Conservation (phyloP, 257 asterid species). For the Solanum gandarillasii region DNA sequence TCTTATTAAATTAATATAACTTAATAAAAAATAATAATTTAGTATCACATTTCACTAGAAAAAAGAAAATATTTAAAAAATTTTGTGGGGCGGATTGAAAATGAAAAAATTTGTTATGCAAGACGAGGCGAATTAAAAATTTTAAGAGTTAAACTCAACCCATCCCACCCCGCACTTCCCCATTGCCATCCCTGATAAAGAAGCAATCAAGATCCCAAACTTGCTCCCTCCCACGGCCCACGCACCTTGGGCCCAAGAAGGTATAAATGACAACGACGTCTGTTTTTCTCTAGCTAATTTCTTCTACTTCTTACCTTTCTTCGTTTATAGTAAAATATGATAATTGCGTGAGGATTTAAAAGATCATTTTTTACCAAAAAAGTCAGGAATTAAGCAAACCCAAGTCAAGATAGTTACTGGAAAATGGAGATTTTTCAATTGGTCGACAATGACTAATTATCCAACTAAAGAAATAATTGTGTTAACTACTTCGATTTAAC, state of each 20-base stretch:
- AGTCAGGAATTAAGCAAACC: background rate
- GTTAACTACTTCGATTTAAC: background rate
- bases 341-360: background rate
- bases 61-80: no score
- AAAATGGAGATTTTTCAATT: background rate
- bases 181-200: no score
- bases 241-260: background rate
- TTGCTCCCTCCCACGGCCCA: background rate
- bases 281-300: background rate
- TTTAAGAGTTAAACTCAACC: no score
- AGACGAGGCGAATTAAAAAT: no score
- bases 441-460: background rate
- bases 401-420: background rate
- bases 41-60: background rate
- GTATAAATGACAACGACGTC: background rate
- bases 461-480: background rate
- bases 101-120: no score
- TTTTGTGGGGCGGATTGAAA: rapidly evolving
- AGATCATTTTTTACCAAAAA: background rate
- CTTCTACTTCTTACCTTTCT: background rate
- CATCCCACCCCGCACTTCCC: no score
- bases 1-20: background rate
- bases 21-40: no score
- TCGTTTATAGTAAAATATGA: background rate
- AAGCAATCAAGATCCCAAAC: background rate